Evolutionary conservation across 768 basidiomycete genomes (phyloP).

Genomic region (Agrocybe pediades): DNA sequence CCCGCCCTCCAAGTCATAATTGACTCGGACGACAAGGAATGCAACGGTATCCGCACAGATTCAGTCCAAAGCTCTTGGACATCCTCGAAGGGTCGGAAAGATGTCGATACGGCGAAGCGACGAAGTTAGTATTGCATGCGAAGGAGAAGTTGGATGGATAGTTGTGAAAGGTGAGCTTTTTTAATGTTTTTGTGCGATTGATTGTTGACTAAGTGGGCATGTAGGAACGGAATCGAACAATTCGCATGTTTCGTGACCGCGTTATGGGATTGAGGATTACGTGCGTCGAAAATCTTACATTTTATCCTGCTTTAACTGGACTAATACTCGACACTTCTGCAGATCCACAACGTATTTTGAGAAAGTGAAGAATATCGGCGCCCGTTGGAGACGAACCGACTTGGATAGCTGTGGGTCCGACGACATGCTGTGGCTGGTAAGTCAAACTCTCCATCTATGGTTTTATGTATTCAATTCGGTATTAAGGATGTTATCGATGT

Average conservation of each 20-base stretch:
- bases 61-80: slow-evolving; percentile 36
- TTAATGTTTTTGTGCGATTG: too few species aligned
- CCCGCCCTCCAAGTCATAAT: background rate
- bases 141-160: slow-evolving; percentile 27
- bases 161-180: slow-evolving; percentile 3
- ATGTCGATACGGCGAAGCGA: slow-evolving; percentile 27
- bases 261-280: slow-evolving; percentile 31
- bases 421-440: slow-evolving; percentile 34
- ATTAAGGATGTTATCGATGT: slow-evolving; percentile 31
- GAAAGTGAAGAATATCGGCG: slow-evolving; percentile 20
- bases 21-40: background rate
- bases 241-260: slow-evolving; percentile 30
- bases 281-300: slow-evolving; percentile 15
- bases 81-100: too few species aligned
- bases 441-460: slow-evolving; percentile 3
- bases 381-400: slow-evolving; percentile 15
- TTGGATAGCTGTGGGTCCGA: slow-evolving; percentile 31
- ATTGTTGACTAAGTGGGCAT: too few species aligned
- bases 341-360: background rate
- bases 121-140: slow-evolving; percentile 27
- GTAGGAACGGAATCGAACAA: slow-evolving; percentile 37
- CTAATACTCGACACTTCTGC: too few species aligned
- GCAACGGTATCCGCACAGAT: slow-evolving; percentile 26
- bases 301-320: background rate
- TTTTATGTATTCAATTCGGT: background rate